Base-by-base conservation (phyloP, 192 early-diverging fungal species). In the Chytriomyces confervae region DNA sequence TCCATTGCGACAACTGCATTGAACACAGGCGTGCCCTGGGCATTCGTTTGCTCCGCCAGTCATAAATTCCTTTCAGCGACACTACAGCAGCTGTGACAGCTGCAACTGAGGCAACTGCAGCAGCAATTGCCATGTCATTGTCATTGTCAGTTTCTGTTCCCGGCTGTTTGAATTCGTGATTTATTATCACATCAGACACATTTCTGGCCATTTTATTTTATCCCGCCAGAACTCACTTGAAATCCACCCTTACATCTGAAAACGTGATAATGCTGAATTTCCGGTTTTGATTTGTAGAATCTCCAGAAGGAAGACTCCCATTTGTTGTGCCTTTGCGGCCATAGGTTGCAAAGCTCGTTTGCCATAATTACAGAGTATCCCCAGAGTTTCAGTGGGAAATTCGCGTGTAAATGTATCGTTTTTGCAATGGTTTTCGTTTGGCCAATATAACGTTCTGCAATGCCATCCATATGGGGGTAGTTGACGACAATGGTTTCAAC, bases 381-480 rank as follows among this genome's bases (percentile, higher is more conserved):
- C 66, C 66, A 68, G 0, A 18, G 1, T 13, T 68, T 23, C 0
- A 1, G 8, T 6, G 20, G 66, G 23, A 68, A 68, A n/a, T 23
- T 45, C 7, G 44, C 66, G 13, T 68, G 66, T 13, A 68, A 2
- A 4, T 68, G 66, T 7, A 68, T 11, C 36, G 44, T 68, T 4
- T 23, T 9, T 5, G 29, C 20, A 1, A 46, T 49, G 0, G 2
- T 0, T 49, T 68, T 68, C 23, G 47, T 46, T 29, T 18, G 23
- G 47, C 66, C 66, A 6, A 68, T 68, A 1, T 11, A 13, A 1
- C 66, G 66, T 46, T 68, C 66, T 46, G 66, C 66, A 44, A 68
- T 45, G 6, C 29, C 66, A 68, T 68, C 66, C 47, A 68, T 68
- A 5, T 68, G 66, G 18, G 47, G 66, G 47, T 68, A 68, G 47